Evolutionary conservation across 495 filamentous ascomycete species (phyloP).

Genomic region (Lophiostoma macrostomum): DNA sequence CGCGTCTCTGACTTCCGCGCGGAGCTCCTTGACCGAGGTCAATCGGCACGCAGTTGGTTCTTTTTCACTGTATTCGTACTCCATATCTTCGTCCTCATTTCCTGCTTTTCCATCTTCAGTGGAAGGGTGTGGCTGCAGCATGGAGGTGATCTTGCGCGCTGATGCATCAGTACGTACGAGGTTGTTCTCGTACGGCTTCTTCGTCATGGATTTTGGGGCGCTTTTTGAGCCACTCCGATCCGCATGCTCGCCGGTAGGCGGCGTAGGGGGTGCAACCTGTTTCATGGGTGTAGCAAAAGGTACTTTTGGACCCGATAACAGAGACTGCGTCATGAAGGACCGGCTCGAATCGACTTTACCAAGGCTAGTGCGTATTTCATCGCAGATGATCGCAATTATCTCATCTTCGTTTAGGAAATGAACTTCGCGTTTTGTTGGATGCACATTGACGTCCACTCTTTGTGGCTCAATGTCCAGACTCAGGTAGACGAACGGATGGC

Average conservation of each 20-base stretch:
- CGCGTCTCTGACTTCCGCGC: slow-evolving; percentile 71
- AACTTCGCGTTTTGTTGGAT: slow-evolving; percentile 96
- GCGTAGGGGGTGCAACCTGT: slow-evolving; percentile 38
- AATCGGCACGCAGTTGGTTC: slow-evolving; percentile 65
- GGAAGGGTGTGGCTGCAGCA: slow-evolving; percentile 59
- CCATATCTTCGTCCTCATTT: slow-evolving; percentile 46
- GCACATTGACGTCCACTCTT: slow-evolving; percentile 94
- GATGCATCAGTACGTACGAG: slow-evolving; percentile 89
- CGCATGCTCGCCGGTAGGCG: slow-evolving; percentile 31
- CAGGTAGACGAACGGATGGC: slow-evolving; percentile 91
- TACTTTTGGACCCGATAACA: slow-evolving; percentile 67
- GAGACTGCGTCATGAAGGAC: slow-evolving; percentile 88
- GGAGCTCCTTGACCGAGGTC: slow-evolving; percentile 79
- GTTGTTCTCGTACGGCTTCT: slow-evolving; percentile 79
- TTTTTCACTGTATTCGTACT: slow-evolving; percentile 70
- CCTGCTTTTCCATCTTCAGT: slow-evolving; percentile 22
- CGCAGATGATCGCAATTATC: slow-evolving; percentile 84
- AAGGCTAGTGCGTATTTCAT: slow-evolving; percentile 73
- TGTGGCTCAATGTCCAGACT: slow-evolving; percentile 91
- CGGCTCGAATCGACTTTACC: slow-evolving; percentile 90
- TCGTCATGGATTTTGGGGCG: slow-evolving; percentile 43
- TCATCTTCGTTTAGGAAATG: slow-evolving; percentile 99
- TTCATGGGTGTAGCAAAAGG: slow-evolving; percentile 37
- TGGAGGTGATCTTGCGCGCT: slow-evolving; percentile 90
- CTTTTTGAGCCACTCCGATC: slow-evolving; percentile 27